These are phyloP conservation scores for Phialemonium atrogriseum DNA, from an alignment of 2,329 filamentous ascomycete species.

Conservation along the genomic window DNA sequence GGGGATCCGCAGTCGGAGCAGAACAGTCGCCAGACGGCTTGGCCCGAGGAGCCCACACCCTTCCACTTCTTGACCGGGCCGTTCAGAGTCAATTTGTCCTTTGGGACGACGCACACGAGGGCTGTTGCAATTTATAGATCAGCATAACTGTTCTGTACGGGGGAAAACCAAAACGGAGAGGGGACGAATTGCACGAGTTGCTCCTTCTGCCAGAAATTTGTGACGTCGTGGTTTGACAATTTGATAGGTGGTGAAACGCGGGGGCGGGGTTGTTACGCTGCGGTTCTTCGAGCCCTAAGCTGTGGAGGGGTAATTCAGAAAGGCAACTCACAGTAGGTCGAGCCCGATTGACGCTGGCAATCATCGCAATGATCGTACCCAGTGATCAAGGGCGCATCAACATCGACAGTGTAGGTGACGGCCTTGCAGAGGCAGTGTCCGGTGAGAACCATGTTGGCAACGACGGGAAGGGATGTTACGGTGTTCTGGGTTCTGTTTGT, in stretches of 20 bases:
- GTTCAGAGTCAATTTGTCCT: slow-evolving; percentile 54
- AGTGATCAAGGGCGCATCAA: slow-evolving; percentile 42
- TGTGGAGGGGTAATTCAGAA: background rate
- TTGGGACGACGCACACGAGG: slow-evolving; percentile 57
- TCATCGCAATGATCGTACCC: slow-evolving; percentile 67
- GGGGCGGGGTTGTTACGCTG: slow-evolving; percentile 1
- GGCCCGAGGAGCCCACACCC: slow-evolving; percentile 51
- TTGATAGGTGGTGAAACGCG: background rate
- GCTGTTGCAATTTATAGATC: too few species aligned
- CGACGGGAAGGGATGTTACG: slow-evolving; percentile 5
- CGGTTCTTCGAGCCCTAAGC: background rate
- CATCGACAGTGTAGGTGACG: slow-evolving; percentile 57
- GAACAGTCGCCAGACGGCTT: slow-evolving; percentile 59
- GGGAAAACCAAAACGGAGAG: too few species aligned
- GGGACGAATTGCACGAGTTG: too few species aligned
- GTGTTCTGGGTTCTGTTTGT: too few species aligned
- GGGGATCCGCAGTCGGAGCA: slow-evolving; percentile 62
- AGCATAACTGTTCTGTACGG: too few species aligned
- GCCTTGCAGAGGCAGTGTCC: slow-evolving; percentile 66
- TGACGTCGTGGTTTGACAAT: slow-evolving; percentile 1
- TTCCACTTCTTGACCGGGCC: slow-evolving; percentile 59
- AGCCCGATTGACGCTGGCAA: slow-evolving; percentile 62
- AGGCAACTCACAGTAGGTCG: slow-evolving; percentile 52
- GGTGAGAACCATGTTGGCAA: slow-evolving; percentile 50
- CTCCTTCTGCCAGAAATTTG: background rate